phyloP scores from a whole-genome alignment of 169 alveolate species.

The Cryptosporidium sp. region DNA sequence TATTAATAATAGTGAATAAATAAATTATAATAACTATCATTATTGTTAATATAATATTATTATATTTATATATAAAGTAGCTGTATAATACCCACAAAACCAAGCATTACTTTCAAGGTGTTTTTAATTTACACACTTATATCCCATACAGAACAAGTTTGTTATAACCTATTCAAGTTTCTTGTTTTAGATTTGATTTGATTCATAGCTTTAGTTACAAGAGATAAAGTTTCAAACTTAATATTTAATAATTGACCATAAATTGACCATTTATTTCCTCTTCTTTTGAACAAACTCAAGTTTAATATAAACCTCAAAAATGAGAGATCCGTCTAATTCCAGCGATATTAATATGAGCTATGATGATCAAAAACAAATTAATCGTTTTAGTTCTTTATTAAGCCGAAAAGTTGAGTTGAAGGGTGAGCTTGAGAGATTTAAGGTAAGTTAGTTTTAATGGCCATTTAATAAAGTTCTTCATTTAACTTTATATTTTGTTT shows the following conservation, averaged over 20 bases:
- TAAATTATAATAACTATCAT: neutral
- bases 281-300: neutral
- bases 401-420: conserved; percentile 7
- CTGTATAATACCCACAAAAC: too few relatives aligned
- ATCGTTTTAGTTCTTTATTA: conserved; percentile 48
- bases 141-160: neutral
- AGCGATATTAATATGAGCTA: conserved; percentile 49
- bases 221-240: neutral
- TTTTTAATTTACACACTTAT: neutral
- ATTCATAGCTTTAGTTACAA: neutral
- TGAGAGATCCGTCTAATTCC: neutral
- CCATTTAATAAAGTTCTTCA: neutral
- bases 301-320: neutral
- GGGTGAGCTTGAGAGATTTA: conserved; percentile 31
- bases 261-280: neutral
- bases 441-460: conserved; percentile 6
- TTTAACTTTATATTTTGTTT: neutral
- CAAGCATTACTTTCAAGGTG: neutral
- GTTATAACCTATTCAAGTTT: neutral
- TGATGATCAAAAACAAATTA: conserved; percentile 69
- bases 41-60: too few relatives aligned
- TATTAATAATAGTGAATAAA: neutral
- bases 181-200: neutral
- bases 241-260: neutral
- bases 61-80: too few relatives aligned